A percentile compares a stretch with the other conserved stretches of the same genome.
These are phyloP conservation scores for Chalaropsis ovoidea DNA, from an alignment of 2,329 filamentous ascomycete species.

Conservation along the genomic window DNA sequence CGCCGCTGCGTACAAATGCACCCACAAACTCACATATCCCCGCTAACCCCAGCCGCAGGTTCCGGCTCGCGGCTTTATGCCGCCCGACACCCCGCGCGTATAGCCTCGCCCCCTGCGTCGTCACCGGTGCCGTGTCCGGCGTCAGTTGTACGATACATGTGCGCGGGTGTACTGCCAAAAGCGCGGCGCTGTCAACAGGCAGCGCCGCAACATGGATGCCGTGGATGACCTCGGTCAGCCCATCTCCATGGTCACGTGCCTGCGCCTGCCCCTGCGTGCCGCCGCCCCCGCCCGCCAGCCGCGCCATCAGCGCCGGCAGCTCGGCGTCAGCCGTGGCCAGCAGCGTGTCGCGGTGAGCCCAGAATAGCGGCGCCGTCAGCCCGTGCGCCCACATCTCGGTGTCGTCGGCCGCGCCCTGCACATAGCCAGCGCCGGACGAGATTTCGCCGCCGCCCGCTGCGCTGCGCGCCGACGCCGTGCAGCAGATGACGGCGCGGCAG, in stretches of 20 bases:
- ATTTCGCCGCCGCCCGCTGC: slow-evolving; percentile 54
- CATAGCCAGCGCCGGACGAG: slow-evolving; percentile 53
- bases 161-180: slow-evolving; percentile 31
- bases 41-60: slow-evolving; percentile 61
- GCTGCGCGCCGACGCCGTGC: slow-evolving; percentile 69
- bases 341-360: slow-evolving; percentile 54
- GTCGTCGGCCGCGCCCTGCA: slow-evolving; percentile 92
- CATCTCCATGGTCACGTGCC: no score
- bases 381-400: slow-evolving; percentile 85
- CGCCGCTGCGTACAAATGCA: no score
- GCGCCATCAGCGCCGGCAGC: slow-evolving; percentile 41
- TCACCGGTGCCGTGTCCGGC: slow-evolving; percentile 37
- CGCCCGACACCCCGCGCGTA: slow-evolving; percentile 49
- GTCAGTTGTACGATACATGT: slow-evolving; percentile 35
- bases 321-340: slow-evolving; percentile 57
- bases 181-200: slow-evolving; percentile 27
- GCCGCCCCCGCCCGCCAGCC: slow-evolving; percentile 29
- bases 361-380: slow-evolving; percentile 69
- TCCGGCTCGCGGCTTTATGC: slow-evolving; percentile 71
- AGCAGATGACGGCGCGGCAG: slow-evolving; percentile 68
- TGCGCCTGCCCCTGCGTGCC: no score
- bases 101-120: slow-evolving; percentile 34
- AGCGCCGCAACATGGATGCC: slow-evolving; percentile 34
- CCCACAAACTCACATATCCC: slow-evolving; percentile 47
- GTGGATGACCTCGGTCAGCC: slow-evolving; percentile 31